phyloP scores from a whole-genome alignment of 202 grass and related monocot species.

The Setaria italica region DNA sequence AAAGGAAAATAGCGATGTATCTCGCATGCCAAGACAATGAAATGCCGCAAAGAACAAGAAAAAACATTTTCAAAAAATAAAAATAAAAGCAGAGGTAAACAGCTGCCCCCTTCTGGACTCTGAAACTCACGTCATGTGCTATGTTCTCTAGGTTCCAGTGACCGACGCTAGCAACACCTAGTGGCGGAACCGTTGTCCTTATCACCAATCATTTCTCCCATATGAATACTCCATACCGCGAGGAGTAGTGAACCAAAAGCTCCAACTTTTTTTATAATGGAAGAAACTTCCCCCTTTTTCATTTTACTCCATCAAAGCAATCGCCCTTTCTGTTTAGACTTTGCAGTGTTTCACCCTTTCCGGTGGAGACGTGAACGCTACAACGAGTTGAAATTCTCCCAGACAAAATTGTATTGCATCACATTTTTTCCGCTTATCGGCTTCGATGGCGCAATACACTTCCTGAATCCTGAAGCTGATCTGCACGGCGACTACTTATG shows the following conservation, averaged over 20 bases:
- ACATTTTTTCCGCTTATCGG: not conserved
- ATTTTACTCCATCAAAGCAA: not conserved
- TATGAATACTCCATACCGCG: constrained; percentile 22
- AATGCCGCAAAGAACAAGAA: constrained; percentile 2
- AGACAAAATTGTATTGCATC: not conserved
- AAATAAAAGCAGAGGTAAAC: not conserved
- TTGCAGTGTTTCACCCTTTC: not conserved
- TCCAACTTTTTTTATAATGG: not conserved
- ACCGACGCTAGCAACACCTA: constrained; percentile 37
- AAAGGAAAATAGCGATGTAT: constrained; percentile 32
- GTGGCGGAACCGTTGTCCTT: constrained; percentile 1
- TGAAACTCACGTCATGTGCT: constrained; percentile 32
- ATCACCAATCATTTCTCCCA: constrained; percentile 30
- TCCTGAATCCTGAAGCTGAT: not conserved
- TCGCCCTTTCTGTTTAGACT: not conserved
- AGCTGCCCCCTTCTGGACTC: constrained; percentile 15
- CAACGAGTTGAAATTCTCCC: not conserved
- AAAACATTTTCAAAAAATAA: not conserved
- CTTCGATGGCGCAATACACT: not conserved
- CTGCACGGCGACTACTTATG: not conserved
- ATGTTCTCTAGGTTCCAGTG: not conserved
- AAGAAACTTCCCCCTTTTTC: not conserved
- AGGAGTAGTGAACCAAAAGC: not conserved
- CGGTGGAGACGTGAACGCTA: not conserved
- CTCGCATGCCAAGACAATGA: not conserved